phyloP scores from a whole-genome alignment of 2,329 filamentous ascomycete genomes.

The Dothideomycetidae sp. region DNA sequence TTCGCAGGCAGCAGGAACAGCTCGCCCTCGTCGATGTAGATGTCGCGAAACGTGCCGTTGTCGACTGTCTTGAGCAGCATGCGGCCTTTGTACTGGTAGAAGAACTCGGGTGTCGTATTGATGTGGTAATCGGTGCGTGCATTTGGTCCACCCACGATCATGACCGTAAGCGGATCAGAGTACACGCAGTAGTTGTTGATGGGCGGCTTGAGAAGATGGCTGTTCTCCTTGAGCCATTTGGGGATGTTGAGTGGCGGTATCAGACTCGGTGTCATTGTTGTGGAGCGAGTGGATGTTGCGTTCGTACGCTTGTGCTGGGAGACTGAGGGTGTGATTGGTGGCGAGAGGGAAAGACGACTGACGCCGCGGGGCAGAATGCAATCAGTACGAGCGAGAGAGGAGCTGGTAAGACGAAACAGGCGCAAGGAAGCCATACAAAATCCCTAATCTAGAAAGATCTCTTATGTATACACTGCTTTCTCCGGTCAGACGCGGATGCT shows the following conservation, averaged over 20 bases:
- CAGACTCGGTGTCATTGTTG: no score
- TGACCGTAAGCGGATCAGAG: constrained; percentile 67
- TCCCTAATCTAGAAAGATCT: no score
- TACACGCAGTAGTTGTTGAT: constrained; percentile 98
- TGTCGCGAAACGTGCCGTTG: constrained; percentile 54
- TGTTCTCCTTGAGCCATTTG: constrained; percentile 63
- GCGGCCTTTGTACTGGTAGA: constrained; percentile 87
- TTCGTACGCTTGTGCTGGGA: background rate
- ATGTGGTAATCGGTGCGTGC: constrained; percentile 96
- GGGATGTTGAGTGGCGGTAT: constrained; percentile 29
- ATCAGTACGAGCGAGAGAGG: no score
- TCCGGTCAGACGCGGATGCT: no score
- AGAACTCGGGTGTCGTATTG: constrained; percentile 92
- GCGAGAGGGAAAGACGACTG: no score
- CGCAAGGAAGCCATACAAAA: no score
- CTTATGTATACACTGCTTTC: no score
- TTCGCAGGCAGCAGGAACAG: constrained; percentile 89
- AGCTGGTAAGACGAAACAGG: no score
- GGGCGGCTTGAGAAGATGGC: constrained; percentile 81
- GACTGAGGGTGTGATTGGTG: background rate
- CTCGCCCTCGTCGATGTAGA: constrained; percentile 81
- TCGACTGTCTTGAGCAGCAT: constrained; percentile 93
- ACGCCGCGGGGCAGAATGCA: no score
- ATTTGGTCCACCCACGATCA: constrained; percentile 94
- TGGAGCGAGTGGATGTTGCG: background rate